A percentile compares a stretch with the other conserved stretches of the same genome.
Conservation (phyloP, 2,329 filamentous ascomycete genomes). For the Sporothrix protearum region DNA sequence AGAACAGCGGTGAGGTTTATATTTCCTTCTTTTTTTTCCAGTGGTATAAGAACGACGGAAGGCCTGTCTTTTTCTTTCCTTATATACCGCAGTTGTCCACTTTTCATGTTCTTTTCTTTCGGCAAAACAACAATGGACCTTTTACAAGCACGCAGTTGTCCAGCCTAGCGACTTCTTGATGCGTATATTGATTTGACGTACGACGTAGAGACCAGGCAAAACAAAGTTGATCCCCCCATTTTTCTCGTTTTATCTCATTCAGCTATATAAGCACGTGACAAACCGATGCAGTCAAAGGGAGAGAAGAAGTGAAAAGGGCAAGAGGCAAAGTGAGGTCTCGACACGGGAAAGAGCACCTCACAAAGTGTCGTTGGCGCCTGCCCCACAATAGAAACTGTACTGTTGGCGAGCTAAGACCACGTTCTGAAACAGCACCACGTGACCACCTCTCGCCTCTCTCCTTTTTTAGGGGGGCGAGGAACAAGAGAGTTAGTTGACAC, state of each 20-base stretch:
- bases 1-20: too few species aligned
- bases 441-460: slow-evolving; percentile 1
- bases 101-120: neutral
- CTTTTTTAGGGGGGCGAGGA: neutral
- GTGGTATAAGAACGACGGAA: neutral
- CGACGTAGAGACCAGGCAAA: too few species aligned
- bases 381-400: neutral
- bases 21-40: neutral
- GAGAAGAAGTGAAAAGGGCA: neutral
- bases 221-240: too few species aligned
- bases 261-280: neutral
- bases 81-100: neutral
- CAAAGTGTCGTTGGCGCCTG: neutral
- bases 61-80: neutral
- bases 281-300: neutral
- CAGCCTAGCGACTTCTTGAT: neutral
- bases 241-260: too few species aligned
- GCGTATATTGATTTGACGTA: too few species aligned
- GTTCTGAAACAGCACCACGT: slow-evolving; percentile 11
- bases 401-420: slow-evolving; percentile 9
- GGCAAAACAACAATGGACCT: neutral
- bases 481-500: neutral
- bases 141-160: neutral
- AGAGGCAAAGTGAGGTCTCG: neutral
- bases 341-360: neutral